Evolutionary conservation across 1,284 basidiomycete species (phyloP), one percentile per base, ranked within the genome.

Genomic region (Malassezia psittaci): DNA sequence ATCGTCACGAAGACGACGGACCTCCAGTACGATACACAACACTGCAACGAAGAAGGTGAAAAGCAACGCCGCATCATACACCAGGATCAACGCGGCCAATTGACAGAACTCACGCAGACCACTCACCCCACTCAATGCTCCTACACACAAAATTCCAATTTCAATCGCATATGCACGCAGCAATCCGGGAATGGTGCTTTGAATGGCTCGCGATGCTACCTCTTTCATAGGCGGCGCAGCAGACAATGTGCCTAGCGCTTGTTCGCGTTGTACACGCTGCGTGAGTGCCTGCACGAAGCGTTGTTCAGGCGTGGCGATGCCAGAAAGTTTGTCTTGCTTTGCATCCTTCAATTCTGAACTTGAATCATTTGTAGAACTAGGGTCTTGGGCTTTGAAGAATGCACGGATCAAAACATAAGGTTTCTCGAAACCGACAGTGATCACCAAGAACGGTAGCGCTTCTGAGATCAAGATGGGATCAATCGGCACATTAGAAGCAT

Each of bases 401-500:
- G 90, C 87, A 29, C 86, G 82, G 0, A 90, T 90, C 38, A 98
- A 83, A 11, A 88, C 83, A 57, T 91, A 85, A 0, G 91, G 93
- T 77, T 98, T 98, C 77, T 98, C 93, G 74, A 96, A 98, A 12
- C 93, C 93, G 54, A 98, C 85, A 0, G 89, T 93, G 76, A 94
- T 94, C 41, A 98, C 91, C 37, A 98, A 80, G 83, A 98, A 98
- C 0, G 93, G 93, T 1, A 98, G 81, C 0, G 93, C 91, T 76
- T 98, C 94, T 13, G 88, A 90, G 34, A 98, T 80, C 15, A 86
- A 84, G 54, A 98, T 85, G 1, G 89, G 89, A 76, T 98, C 90
- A 65, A 98, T 85, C 7, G 85, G 85, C 52, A 98, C 88, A 62
- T 82, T 81, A 58, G 94, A 79, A 44, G 85, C 80, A 75, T 87